Base-by-base conservation (phyloP, 495 filamentous ascomycete species). In the Daldinia loculata region DNA sequence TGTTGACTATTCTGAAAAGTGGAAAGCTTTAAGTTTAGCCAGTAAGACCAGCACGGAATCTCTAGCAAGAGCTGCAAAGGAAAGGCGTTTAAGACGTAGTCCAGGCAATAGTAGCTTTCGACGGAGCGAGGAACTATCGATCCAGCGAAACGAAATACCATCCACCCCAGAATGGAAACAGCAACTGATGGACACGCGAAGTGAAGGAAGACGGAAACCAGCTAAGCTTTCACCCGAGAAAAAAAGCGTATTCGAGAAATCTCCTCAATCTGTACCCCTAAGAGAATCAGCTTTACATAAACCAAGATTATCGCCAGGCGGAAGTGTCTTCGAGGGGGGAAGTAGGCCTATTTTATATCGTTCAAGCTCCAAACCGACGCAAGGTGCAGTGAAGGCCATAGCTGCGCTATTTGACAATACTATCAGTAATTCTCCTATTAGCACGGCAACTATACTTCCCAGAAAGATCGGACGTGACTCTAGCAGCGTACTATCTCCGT, bases 371-470 rank as follows among this genome's bases (percentile, higher is more conserved):
- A 74, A 52, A 57, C 70, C 72, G 12, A 38, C 61, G 1, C 72
- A 73, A 3, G 80, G 75, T n/a, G 73, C 75, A 11, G 82, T 83
- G 26, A 83, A 77, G 62, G 81, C 80, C 3, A 82, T 84, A 73
- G 75, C 83, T 17, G 82, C 80, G 26, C 70, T 79, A 56, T 84
- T 84, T 69, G 80, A 84, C 39, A 75, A 69, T 55, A 76, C 72
- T 11, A 61, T 48, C 9, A 66, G 39, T 29, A 63, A 74, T 36
- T 71, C 74, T 0, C 51, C 53, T n/a, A 30, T 50, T 48, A 50
- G 56, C 7, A 30, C 65, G 6, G 5, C 22, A 12, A n/a, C 24
- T 6, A 5, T 60, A 27, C 55, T 58, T 39, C 41, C 58, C 1
- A 29, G 65, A 30, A 59, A 38, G n/a, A 52, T 36, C 6, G 38